phyloP scores from a whole-genome alignment of 257 asterid species.

The Gynochthodes officinalis region DNA sequence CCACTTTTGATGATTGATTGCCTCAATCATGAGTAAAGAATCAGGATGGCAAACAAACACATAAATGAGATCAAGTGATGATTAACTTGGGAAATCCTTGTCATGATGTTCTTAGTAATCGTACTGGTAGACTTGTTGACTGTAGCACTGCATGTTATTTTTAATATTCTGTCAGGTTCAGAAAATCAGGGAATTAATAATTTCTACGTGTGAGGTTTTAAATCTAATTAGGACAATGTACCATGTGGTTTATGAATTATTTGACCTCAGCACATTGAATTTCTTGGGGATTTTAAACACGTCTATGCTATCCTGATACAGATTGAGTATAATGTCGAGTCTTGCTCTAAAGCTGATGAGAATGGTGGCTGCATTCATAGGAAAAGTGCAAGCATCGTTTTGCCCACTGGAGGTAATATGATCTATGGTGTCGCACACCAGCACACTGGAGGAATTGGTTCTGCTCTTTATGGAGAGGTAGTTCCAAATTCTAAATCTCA shows the following conservation, averaged over 20 bases:
- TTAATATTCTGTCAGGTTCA: not conserved
- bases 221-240: not conserved
- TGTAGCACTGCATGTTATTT: not conserved
- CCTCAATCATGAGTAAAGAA: not conserved
- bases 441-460: constrained; percentile 57
- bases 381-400: constrained; percentile 26
- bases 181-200: not conserved
- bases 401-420: constrained; percentile 59
- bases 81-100: not conserved
- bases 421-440: constrained; percentile 76
- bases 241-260: not conserved
- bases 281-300: not conserved
- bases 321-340: constrained; percentile 56
- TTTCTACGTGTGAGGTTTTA: not conserved
- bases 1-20: not conserved
- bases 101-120: not conserved
- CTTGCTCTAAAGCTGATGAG: constrained; percentile 36
- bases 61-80: not conserved
- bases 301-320: constrained; percentile 26
- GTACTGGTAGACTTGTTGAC: not conserved
- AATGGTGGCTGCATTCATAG: constrained; percentile 37
- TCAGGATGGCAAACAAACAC: not conserved
- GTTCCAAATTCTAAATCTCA: not conserved
- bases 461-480: constrained; percentile 69
- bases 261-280: not conserved